Conservation (phyloP, 306 rosid species). For the Trichosanthes truncata region DNA sequence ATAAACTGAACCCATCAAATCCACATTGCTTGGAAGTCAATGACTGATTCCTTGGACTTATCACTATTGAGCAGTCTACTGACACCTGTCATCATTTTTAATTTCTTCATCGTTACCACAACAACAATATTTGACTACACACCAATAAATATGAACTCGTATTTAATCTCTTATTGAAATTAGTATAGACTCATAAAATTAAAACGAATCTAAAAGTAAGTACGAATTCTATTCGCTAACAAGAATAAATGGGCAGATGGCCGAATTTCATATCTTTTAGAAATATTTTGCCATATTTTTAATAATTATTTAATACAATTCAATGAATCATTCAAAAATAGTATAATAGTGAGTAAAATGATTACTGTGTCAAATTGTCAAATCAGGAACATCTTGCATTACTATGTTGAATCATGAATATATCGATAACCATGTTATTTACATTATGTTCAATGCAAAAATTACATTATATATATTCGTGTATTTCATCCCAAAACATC, state of each 20-base stretch:
- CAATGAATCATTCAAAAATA: not conserved
- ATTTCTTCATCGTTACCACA: not conserved
- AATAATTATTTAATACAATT: too few relatives aligned
- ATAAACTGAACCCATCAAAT: conserved; percentile 78
- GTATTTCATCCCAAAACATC: too few relatives aligned
- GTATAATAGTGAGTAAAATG: not conserved
- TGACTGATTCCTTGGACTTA: conserved; percentile 92
- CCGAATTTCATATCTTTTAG: too few relatives aligned
- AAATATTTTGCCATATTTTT: too few relatives aligned
- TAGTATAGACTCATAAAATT: too few relatives aligned
- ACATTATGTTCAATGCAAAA: too few relatives aligned
- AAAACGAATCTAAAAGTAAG: too few relatives aligned
- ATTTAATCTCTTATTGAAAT: too few relatives aligned
- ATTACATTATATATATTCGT: too few relatives aligned
- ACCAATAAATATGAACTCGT: not conserved
- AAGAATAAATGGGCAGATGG: too few relatives aligned
- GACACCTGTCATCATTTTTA: conserved; percentile 50
- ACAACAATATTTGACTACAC: not conserved
- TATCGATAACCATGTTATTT: not conserved
- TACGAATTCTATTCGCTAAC: too few relatives aligned
- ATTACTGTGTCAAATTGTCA: not conserved
- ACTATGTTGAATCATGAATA: not conserved
- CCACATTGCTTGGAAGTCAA: conserved; percentile 89
- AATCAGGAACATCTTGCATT: not conserved
- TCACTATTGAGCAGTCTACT: conserved; percentile 87